A percentile compares a stretch with the other conserved stretches of the same genome.
Conservation (phyloP, 192 early-diverging fungal genomes). For the Glomus cerebriforme region DNA sequence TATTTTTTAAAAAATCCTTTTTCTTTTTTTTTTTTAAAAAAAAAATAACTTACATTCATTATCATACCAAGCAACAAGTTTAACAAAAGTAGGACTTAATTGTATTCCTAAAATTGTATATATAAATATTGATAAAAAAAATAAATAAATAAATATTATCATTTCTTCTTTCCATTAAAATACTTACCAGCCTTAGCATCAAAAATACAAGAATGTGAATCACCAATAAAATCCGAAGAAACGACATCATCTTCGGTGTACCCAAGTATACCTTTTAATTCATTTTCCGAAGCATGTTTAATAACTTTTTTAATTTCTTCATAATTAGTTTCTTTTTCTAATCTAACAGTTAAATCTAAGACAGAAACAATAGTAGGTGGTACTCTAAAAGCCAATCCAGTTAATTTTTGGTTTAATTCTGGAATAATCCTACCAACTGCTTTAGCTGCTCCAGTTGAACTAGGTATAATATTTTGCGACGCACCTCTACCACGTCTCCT, state of each 20-base stretch:
- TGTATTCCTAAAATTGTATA: slow-evolving; percentile 72
- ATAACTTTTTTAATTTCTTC: slow-evolving; percentile 85
- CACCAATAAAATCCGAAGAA: slow-evolving; percentile 93
- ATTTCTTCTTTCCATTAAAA: background rate
- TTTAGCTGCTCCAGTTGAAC: slow-evolving; percentile 98
- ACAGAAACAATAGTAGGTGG: slow-evolving; percentile 91
- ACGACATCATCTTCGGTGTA: slow-evolving; percentile 93
- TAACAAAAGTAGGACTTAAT: slow-evolving; percentile 93
- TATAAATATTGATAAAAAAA: no score
- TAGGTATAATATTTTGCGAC: slow-evolving; percentile 95
- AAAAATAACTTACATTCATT: slow-evolving; percentile 39
- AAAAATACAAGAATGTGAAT: slow-evolving; percentile 90
- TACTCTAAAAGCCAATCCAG: slow-evolving; percentile 99
- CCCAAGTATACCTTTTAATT: slow-evolving; percentile 86
- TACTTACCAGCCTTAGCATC: slow-evolving; percentile 88
- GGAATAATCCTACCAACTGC: slow-evolving; percentile 98
- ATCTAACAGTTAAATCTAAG: slow-evolving; percentile 93
- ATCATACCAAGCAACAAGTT: slow-evolving; percentile 94
- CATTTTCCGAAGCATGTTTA: slow-evolving; percentile 79
- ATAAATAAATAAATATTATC: background rate
- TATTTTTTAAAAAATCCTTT: background rate
- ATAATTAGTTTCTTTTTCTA: slow-evolving; percentile 89
- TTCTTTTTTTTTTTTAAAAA: no score
- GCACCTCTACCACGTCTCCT: slow-evolving; percentile 97
- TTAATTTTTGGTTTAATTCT: slow-evolving; percentile 90